Percentiles rank a stretch among this genome's conserved stretches.
Conservation (phyloP, 2,329 filamentous ascomycete genomes). For the Bipolaris sorokiniana region DNA sequence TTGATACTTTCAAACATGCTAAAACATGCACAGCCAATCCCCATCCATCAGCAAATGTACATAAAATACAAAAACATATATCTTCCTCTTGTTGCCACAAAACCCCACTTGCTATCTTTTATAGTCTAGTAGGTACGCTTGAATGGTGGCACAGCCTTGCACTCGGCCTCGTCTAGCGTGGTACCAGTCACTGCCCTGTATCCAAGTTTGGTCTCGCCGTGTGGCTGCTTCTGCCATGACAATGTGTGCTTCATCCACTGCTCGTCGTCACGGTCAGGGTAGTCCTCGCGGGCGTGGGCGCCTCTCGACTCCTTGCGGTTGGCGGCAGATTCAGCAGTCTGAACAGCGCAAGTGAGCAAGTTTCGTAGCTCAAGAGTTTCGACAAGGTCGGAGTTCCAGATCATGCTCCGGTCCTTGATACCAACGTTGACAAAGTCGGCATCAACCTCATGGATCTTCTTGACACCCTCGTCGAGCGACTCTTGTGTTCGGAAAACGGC, state of each 20-base stretch:
- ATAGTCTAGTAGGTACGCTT: constrained; percentile 84
- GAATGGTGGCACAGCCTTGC: constrained; percentile 94
- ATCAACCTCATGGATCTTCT: constrained; percentile 86
- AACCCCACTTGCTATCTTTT: constrained; percentile 3
- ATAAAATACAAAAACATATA: constrained; percentile 40
- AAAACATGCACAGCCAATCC: constrained; percentile 19
- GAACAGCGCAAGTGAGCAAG: constrained; percentile 92
- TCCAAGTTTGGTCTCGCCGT: constrained; percentile 82
- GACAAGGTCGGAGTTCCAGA: constrained; percentile 98
- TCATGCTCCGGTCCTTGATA: constrained; percentile 99
- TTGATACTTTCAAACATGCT: constrained; percentile 10
- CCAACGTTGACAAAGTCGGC: constrained; percentile 79
- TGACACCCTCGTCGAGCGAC: constrained; percentile 89
- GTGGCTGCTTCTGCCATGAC: constrained; percentile 91
- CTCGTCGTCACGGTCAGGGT: constrained; percentile 89
- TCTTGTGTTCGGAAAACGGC: constrained; percentile 96
- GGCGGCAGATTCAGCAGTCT: constrained; percentile 89
- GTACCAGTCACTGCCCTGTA: constrained; percentile 83
- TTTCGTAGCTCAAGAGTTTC: constrained; percentile 97
- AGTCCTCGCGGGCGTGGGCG: constrained; percentile 96
- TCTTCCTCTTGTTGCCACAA: constrained; percentile 1
- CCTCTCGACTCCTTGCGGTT: constrained; percentile 97
- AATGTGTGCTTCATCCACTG: constrained; percentile 99
- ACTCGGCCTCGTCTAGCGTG: constrained; percentile 94
- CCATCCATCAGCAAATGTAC: constrained; percentile 41